phyloP scores from a whole-genome alignment of 495 filamentous ascomycete genomes.

The Hyaloscypha bicolor region DNA sequence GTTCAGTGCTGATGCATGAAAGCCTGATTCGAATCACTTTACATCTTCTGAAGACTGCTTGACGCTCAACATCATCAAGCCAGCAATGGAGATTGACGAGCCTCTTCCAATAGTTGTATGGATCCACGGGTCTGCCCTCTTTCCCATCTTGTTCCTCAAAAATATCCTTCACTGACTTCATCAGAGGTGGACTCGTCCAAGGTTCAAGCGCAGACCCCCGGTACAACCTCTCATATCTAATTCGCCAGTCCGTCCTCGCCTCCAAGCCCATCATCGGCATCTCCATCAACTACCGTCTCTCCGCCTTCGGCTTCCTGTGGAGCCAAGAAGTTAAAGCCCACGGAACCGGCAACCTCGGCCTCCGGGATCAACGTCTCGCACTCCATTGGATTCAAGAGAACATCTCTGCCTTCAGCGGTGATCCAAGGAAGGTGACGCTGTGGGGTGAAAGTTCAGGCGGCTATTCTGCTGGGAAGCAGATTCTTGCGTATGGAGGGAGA shows the following conservation, averaged over 20 bases:
- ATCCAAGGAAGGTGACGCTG: constrained; percentile 40
- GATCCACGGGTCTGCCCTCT: constrained; percentile 53
- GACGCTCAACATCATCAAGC: constrained; percentile 8
- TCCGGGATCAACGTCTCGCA: constrained; percentile 50
- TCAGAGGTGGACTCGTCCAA: background rate
- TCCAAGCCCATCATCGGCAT: background rate
- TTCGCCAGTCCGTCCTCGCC: background rate
- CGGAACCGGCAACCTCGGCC: constrained; percentile 48
- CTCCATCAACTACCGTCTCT: background rate
- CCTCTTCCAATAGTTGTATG: constrained; percentile 63
- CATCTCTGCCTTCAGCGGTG: constrained; percentile 40
- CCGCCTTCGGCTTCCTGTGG: background rate
- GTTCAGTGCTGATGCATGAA: too few relatives aligned
- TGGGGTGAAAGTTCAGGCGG: constrained; percentile 59
- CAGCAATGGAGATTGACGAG: constrained; percentile 15
- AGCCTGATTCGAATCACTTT: too few relatives aligned
- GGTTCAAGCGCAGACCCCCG: background rate
- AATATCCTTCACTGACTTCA: too few relatives aligned
- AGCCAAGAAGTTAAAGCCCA: background rate
- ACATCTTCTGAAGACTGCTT: constrained; percentile 8
- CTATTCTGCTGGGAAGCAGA: constrained; percentile 63
- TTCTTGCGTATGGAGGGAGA: constrained; percentile 52
- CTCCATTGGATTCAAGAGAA: constrained; percentile 50
- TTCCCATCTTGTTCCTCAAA: too few relatives aligned
- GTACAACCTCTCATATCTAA: background rate